Conservation (phyloP, 1,284 basidiomycete genomes). For the Marasmius sp. region DNA sequence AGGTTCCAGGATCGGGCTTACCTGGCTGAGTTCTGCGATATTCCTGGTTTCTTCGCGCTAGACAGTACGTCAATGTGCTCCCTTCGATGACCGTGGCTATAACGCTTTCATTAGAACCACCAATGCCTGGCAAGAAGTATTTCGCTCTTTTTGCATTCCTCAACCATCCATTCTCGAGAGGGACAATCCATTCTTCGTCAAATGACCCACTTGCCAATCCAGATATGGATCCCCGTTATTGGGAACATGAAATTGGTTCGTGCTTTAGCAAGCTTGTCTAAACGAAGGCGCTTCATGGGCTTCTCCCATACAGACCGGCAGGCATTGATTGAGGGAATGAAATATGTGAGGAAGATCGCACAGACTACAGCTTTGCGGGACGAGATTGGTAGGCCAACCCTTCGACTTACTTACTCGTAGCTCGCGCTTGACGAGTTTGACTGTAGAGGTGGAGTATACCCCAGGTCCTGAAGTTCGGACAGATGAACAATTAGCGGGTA, state of each 20-base stretch:
- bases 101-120: constrained; percentile 2
- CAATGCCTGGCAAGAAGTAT: constrained; percentile 20
- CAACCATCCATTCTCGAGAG: constrained; percentile 19
- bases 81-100: not conserved
- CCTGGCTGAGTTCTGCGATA: not conserved
- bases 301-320: constrained; percentile 5
- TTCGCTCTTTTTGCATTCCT: constrained; percentile 14
- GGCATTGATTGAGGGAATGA: not conserved
- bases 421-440: not conserved
- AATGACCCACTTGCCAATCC: constrained; percentile 38
- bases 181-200: constrained; percentile 32
- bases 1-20: constrained; percentile 16
- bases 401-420: not conserved
- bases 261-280: not conserved
- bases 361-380: not conserved
- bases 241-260: constrained; percentile 42
- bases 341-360: not conserved
- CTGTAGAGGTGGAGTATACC: constrained; percentile 6
- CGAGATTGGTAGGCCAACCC: not conserved
- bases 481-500: constrained; percentile 11
- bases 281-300: not conserved
- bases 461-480: constrained; percentile 12
- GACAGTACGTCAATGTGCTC: not conserved
- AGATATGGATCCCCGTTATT: constrained; percentile 40
- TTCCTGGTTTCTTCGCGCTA: not conserved